Evolutionary conservation across 352 stramenopile species (phyloP).

Genomic region (Phytophthora parvispora): DNA sequence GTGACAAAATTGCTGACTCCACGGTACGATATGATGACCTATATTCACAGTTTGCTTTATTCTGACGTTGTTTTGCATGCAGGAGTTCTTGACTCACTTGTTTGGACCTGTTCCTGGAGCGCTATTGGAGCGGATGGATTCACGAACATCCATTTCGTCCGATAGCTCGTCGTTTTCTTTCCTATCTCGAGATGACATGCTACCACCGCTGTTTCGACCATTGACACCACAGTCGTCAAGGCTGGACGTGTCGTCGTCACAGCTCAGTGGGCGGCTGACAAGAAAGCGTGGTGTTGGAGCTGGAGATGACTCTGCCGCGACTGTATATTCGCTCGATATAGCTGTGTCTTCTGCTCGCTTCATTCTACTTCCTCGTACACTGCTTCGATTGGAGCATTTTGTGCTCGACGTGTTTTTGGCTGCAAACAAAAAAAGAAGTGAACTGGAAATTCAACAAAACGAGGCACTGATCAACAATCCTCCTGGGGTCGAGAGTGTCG

Average conservation of each 20-base stretch:
- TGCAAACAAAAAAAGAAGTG: constrained; percentile 46
- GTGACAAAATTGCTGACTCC: constrained; percentile 60
- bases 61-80: constrained; percentile 14
- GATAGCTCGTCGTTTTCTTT: constrained; percentile 41
- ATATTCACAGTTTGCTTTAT: constrained; percentile 4
- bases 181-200: constrained; percentile 24
- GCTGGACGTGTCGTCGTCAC: constrained; percentile 30
- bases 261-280: constrained; percentile 35
- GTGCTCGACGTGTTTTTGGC: constrained; percentile 59
- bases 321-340: constrained; percentile 38
- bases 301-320: constrained; percentile 18
- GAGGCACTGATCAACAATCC: constrained; percentile 39
- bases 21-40: constrained; percentile 34
- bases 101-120: constrained; percentile 45
- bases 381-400: constrained; percentile 71
- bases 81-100: constrained; percentile 52
- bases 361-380: constrained; percentile 58
- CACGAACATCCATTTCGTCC: constrained; percentile 32
- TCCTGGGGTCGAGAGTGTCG: constrained; percentile 24
- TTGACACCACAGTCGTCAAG: constrained; percentile 28
- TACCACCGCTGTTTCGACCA: constrained; percentile 19
- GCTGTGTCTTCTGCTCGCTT: constrained; percentile 56
- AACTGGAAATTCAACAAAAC: constrained; percentile 54
- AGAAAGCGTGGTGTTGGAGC: constrained; percentile 10
- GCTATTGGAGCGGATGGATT: constrained; percentile 30